Percentiles rank a stretch among this genome's conserved stretches.
phyloP scores from a whole-genome alignment of 805 yeast genomes.

The Candida morakotiae region DNA sequence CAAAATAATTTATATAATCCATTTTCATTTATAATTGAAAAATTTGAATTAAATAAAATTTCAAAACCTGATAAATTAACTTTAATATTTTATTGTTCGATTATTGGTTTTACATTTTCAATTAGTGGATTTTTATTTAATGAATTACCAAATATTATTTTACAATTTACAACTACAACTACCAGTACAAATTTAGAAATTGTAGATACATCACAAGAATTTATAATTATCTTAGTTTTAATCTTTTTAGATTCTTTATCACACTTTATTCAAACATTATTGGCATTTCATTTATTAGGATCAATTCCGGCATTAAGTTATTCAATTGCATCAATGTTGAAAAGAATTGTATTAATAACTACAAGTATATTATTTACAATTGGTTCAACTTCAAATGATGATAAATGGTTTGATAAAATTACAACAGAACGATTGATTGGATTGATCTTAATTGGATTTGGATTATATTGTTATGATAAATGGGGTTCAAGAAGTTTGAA shows the following conservation, averaged over 20 bases:
- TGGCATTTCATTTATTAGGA: constrained; percentile 79
- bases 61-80: constrained; percentile 75
- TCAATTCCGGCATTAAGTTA: constrained; percentile 80
- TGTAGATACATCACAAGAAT: constrained; percentile 14
- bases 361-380: constrained; percentile 59
- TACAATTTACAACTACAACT: constrained; percentile 13
- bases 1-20: constrained; percentile 18
- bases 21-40: constrained; percentile 13
- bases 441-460: constrained; percentile 46
- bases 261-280: constrained; percentile 74
- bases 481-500: constrained; percentile 44
- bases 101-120: constrained; percentile 66
- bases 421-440: constrained; percentile 47
- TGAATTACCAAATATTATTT: constrained; percentile 45
- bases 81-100: constrained; percentile 73
- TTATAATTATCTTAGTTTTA: constrained; percentile 42
- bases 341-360: constrained; percentile 78
- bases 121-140: constrained; percentile 67
- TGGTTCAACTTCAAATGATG: constrained; percentile 22
- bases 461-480: constrained; percentile 60
- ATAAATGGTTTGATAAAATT: constrained; percentile 31
- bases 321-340: constrained; percentile 83
- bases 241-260: constrained; percentile 66
- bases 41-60: constrained; percentile 13
- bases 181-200: constrained; percentile 10